phyloP scores from a whole-genome alignment of 768 basidiomycete species.

The Mycena latifolia region DNA sequence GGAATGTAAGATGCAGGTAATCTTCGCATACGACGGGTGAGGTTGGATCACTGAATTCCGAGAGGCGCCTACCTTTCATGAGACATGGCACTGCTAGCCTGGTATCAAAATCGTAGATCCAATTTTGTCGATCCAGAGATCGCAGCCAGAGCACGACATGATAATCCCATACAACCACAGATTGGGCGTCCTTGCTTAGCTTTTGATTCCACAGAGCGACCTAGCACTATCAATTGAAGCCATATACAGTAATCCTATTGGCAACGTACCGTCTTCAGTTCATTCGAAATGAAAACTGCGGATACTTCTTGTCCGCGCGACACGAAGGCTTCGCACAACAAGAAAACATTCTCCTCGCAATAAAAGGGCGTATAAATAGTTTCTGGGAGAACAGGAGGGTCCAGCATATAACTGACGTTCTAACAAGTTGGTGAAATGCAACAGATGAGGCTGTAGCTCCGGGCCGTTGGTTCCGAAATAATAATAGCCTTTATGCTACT shows the following conservation, averaged over 20 bases:
- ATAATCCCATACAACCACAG: conserved; percentile 79
- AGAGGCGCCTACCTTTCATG: conserved; percentile 56
- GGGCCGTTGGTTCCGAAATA: conserved; percentile 1
- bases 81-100: conserved; percentile 62
- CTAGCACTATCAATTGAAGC: conserved; percentile 46
- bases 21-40: conserved; percentile 47
- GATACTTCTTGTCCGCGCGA: conserved; percentile 51
- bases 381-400: conserved; percentile 51
- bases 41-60: not conserved
- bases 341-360: conserved; percentile 83
- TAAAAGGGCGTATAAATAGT: conserved; percentile 69
- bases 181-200: conserved; percentile 46
- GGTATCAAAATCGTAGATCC: conserved; percentile 82
- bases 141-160: conserved; percentile 74
- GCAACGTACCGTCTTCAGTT: conserved; percentile 61
- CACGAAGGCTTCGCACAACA: conserved; percentile 62
- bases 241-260: too few species aligned
- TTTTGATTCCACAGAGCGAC: conserved; percentile 77
- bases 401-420: not conserved
- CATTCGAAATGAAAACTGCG: conserved; percentile 77
- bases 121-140: conserved; percentile 48
- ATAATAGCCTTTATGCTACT: too few species aligned
- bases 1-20: conserved; percentile 62
- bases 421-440: too few species aligned
- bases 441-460: too few species aligned